These are phyloP conservation scores for Cicer bijugum DNA, from an alignment of 306 rosid genomes.

Conservation along the genomic window DNA sequence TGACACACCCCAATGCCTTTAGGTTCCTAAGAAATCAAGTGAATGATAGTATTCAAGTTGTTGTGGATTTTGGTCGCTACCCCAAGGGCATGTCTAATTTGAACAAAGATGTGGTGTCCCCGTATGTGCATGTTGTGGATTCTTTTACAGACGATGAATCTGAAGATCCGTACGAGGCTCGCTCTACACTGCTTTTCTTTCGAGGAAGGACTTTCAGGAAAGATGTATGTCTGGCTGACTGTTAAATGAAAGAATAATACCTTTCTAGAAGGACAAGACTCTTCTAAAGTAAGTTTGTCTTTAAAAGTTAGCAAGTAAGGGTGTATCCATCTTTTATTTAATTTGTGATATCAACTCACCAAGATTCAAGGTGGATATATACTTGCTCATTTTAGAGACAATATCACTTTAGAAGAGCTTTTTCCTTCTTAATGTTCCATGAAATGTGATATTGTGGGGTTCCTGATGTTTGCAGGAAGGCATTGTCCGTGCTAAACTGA, in stretches of 20 bases:
- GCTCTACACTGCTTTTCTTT: constrained; percentile 81
- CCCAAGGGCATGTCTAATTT: constrained; percentile 79
- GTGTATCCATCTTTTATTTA: constrained; percentile 15
- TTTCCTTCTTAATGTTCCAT: constrained; percentile 34
- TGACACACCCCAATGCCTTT: constrained; percentile 99
- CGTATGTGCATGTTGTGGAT: constrained; percentile 93
- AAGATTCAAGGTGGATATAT: constrained; percentile 21
- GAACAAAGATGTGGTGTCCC: constrained; percentile 87
- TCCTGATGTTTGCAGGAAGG: constrained; percentile 75
- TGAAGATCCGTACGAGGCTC: constrained; percentile 80
- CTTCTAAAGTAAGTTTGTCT: constrained; percentile 32
- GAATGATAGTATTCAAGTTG: constrained; percentile 83
- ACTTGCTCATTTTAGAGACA: constrained; percentile 37
- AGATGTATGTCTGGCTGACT: constrained; percentile 66
- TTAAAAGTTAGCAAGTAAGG: constrained; percentile 38
- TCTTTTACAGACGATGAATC: constrained; percentile 68
- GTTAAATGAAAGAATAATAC: constrained; percentile 23
- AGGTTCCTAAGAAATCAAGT: constrained; percentile 80
- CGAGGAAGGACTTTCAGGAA: constrained; percentile 83
- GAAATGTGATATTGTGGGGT: constrained; percentile 39
- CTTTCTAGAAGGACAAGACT: constrained; percentile 35
- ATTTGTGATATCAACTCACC: constrained; percentile 8
- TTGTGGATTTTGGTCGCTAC: constrained; percentile 95
- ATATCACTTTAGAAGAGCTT: constrained; percentile 8
- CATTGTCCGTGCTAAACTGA: constrained; percentile 82